These are phyloP conservation scores for Hypoxylon rubiginosum DNA, from an alignment of 2,329 filamentous ascomycete genomes.

Conservation along the genomic window DNA sequence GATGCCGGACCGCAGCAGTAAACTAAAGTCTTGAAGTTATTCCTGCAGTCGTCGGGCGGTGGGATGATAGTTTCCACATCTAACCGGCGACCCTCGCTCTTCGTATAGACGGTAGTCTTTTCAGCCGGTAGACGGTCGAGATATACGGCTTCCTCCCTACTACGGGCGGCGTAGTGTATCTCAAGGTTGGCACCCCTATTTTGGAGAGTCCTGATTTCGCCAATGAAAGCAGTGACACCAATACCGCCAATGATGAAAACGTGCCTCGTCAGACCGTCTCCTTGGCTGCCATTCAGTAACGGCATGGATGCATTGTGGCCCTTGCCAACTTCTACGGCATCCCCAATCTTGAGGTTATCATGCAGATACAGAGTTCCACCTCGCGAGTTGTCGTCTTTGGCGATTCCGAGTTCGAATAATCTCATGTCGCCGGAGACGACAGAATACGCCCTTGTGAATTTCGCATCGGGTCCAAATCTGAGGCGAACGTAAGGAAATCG, in stretches of 20 bases:
- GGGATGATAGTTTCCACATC: conserved; percentile 56
- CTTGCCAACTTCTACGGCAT: conserved; percentile 60
- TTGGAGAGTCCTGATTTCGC: conserved; percentile 43
- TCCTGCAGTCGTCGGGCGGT: conserved; percentile 33
- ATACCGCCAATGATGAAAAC: conserved; percentile 52
- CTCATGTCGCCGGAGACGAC: conserved; percentile 66
- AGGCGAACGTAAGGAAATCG: conserved; percentile 69
- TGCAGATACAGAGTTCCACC: conserved; percentile 73
- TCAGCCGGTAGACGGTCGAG: conserved; percentile 44
- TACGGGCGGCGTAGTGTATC: conserved; percentile 51
- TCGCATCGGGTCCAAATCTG: conserved; percentile 67
- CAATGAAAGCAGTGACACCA: conserved; percentile 50
- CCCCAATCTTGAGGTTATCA: conserved; percentile 62
- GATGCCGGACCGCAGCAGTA: conserved; percentile 52
- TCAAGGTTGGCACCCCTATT: conserved; percentile 41
- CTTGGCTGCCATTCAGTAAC: conserved; percentile 20
- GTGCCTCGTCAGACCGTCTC: conserved; percentile 38
- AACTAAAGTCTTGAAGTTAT: conserved; percentile 46
- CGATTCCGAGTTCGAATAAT: conserved; percentile 70
- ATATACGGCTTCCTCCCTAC: conserved; percentile 48
- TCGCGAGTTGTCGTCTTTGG: conserved; percentile 66
- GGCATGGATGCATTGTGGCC: conserved; percentile 39
- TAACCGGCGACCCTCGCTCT: conserved; percentile 45
- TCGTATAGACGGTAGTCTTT: conserved; percentile 47
- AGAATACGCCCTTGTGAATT: conserved; percentile 68